Percentiles rank a stretch among this genome's conserved stretches.
Evolutionary conservation across 352 stramenopile species (phyloP).

Genomic region (Phytophthora constricta): DNA sequence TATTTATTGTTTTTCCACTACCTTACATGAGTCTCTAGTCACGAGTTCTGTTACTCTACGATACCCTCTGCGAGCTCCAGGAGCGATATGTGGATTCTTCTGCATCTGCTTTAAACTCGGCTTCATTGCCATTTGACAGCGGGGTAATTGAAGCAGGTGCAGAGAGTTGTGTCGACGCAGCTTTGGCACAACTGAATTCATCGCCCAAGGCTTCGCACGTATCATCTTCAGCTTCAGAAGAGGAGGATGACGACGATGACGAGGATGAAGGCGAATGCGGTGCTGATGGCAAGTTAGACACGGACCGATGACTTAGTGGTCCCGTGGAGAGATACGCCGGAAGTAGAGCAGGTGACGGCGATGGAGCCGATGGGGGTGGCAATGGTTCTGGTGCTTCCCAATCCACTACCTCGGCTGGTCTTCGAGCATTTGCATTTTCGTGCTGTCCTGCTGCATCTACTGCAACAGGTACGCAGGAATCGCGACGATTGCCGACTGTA

Average conservation of each 20-base stretch:
- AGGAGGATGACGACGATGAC: conserved; percentile 46
- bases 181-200: conserved; percentile 22
- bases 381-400: conserved; percentile 53
- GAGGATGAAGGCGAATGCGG: conserved; percentile 26
- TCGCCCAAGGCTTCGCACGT: conserved; percentile 23
- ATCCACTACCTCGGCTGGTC: conserved; percentile 21
- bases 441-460: not conserved
- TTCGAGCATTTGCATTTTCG: conserved; percentile 5
- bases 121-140: conserved; percentile 5
- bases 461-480: not conserved
- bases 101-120: conserved; percentile 10
- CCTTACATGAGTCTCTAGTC: not conserved
- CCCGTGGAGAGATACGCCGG: conserved; percentile 43
- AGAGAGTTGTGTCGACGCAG: not conserved
- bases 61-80: conserved; percentile 50
- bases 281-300: conserved; percentile 27
- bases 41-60: not conserved
- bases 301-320: conserved; percentile 6
- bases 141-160: not conserved
- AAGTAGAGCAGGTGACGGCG: conserved; percentile 35
- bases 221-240: conserved; percentile 27
- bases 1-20: conserved; percentile 39
- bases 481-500: not conserved
- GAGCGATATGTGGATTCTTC: conserved; percentile 46
- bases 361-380: conserved; percentile 48